Percentiles rank a stretch among this genome's conserved stretches.
Evolutionary conservation across 2,329 filamentous ascomycete species (phyloP).

Genomic region (Venturiaceae sp.): DNA sequence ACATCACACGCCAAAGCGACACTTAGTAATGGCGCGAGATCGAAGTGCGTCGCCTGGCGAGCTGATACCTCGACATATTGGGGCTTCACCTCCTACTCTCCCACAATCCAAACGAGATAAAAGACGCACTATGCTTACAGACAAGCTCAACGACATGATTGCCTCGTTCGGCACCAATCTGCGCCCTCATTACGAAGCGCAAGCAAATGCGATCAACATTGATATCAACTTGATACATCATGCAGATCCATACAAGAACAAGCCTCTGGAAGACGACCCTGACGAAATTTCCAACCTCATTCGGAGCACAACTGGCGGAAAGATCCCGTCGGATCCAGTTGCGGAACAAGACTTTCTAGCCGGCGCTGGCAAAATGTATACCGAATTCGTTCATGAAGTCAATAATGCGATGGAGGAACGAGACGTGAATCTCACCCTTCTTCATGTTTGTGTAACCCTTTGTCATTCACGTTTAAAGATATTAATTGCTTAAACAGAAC

Average conservation of each 20-base stretch:
- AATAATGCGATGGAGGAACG: slow-evolving; percentile 82
- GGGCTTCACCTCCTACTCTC: slow-evolving; percentile 4
- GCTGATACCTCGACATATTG: slow-evolving; percentile 30
- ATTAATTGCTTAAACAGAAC: slow-evolving; percentile 30
- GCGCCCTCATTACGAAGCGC: slow-evolving; percentile 76
- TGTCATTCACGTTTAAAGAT: background rate
- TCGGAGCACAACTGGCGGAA: slow-evolving; percentile 30
- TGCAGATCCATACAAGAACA: slow-evolving; percentile 68
- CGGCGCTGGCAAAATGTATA: slow-evolving; percentile 68
- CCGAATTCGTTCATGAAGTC: slow-evolving; percentile 74
- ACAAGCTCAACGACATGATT: slow-evolving; percentile 67
- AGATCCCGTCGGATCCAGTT: slow-evolving; percentile 32
- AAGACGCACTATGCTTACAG: slow-evolving; percentile 70
- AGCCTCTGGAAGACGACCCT: slow-evolving; percentile 54
- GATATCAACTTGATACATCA: slow-evolving; percentile 80
- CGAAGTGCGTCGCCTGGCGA: slow-evolving; percentile 8
- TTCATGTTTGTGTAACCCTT: slow-evolving; percentile 53
- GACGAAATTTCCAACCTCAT: slow-evolving; percentile 59
- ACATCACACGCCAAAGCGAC: background rate
- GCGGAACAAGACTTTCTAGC: slow-evolving; percentile 58
- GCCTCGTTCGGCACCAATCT: slow-evolving; percentile 71
- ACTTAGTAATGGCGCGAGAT: slow-evolving; percentile 8
- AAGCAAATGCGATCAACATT: slow-evolving; percentile 83
- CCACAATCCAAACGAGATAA: slow-evolving; percentile 73
- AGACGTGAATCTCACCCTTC: slow-evolving; percentile 70